A percentile compares a stretch with the other conserved stretches of the same genome.
Evolutionary conservation across 192 early-diverging fungal genomes (phyloP).

Genomic region (Backusella australiensis): DNA sequence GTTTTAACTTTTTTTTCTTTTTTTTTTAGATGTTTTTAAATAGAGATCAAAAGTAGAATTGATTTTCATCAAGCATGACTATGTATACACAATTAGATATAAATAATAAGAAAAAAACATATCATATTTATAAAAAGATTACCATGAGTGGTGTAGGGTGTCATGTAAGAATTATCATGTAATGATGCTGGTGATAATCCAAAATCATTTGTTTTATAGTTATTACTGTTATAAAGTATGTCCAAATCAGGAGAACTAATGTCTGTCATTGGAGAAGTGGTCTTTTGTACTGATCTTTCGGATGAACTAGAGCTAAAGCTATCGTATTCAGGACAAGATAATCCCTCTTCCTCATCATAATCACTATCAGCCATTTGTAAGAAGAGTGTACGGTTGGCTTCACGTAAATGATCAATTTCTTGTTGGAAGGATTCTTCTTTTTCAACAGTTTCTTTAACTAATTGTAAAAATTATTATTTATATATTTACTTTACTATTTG

Average conservation of each 20-base stretch:
- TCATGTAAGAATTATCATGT: background rate
- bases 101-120: background rate
- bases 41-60: conserved; percentile 1
- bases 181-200: background rate
- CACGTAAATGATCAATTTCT: conserved; percentile 24
- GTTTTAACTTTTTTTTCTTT: background rate
- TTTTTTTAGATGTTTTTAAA: background rate
- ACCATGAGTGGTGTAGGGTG: background rate
- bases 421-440: conserved; percentile 32
- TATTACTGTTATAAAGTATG: background rate
- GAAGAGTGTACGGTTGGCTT: conserved; percentile 13
- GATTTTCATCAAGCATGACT: background rate
- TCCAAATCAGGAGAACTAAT: background rate
- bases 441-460: conserved; percentile 29
- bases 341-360: conserved; percentile 8
- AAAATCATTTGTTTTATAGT: background rate
- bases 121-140: background rate
- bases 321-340: background rate
- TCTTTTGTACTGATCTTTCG: background rate
- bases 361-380: conserved; percentile 4
- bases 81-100: background rate
- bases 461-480: conserved; percentile 33
- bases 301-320: background rate
- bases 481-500: conserved; percentile 18
- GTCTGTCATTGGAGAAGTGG: background rate